Conservation (phyloP, 805 yeast species). For the Ogataea ganodermae region DNA sequence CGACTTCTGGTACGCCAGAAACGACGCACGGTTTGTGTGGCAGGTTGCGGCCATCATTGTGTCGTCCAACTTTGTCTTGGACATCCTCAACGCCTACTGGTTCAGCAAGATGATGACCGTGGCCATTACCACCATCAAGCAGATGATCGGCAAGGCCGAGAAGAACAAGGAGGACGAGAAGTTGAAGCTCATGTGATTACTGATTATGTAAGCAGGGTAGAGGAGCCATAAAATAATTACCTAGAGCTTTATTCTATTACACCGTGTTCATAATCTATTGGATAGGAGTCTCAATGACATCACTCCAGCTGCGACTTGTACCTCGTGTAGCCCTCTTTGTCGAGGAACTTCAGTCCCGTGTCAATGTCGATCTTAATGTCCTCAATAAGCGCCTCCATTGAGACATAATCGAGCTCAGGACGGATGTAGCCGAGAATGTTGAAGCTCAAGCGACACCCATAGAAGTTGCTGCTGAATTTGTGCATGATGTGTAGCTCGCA, state of each 20-base stretch:
- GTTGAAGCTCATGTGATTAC: slow-evolving; percentile 34
- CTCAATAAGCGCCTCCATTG: slow-evolving; percentile 75
- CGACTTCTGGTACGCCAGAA: slow-evolving; percentile 31
- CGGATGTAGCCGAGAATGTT: slow-evolving; percentile 84
- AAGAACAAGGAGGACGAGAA: slow-evolving; percentile 29
- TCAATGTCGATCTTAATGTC: slow-evolving; percentile 82
- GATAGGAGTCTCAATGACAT: too few species aligned
- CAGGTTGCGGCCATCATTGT: slow-evolving; percentile 32
- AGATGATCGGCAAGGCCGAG: slow-evolving; percentile 30
- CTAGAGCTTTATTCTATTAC: too few species aligned
- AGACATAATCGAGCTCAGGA: slow-evolving; percentile 84
- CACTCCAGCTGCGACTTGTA: slow-evolving; percentile 26
- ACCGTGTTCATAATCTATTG: too few species aligned
- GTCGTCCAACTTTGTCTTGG: slow-evolving; percentile 35
- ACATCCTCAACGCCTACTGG: slow-evolving; percentile 39
- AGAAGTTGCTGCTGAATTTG: slow-evolving; percentile 65
- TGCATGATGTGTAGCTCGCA: slow-evolving; percentile 88
- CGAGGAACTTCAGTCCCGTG: slow-evolving; percentile 57
- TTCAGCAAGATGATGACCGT: slow-evolving; percentile 40
- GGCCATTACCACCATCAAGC: slow-evolving; percentile 37
- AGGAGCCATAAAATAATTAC: too few species aligned
- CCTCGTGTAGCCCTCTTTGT: slow-evolving; percentile 41
- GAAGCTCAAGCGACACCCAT: slow-evolving; percentile 76
- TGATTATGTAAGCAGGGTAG: too few species aligned
- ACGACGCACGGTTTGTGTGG: slow-evolving; percentile 32